Evolutionary conservation across 2,329 filamentous ascomycete genomes (phyloP), one percentile per base, ranked within the genome.

Genomic region (Sclerotinia minor): DNA sequence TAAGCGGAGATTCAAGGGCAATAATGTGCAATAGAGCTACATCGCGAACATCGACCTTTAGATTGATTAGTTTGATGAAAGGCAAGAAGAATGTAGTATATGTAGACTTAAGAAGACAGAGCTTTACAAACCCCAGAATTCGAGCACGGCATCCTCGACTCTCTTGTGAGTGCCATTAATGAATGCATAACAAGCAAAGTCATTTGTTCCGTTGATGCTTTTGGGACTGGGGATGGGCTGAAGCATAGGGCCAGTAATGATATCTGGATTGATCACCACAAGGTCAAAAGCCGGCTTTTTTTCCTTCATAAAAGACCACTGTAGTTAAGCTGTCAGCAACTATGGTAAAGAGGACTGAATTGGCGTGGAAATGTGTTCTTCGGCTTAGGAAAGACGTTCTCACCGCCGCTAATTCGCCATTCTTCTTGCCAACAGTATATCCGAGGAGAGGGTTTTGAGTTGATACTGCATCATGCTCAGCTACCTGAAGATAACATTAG

Each of bases 151-250:
- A 26, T 45, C 50, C n/a, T 60, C 60, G 32, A 67, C 29, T 79
- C 47, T 47, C 19, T 65, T 81, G 82, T 83, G 85, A 65, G 79
- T 78, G 58, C 85, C 86, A 26, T 76, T 76, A n/a, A 87, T 75
- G 35, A 85, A 76, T 45, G 79, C 77, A n/a, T 83, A 83, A 65
- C 86, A 75, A n/a, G 82, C 80, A 50, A 66, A 66, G 73, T 78
- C 78, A 76, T 92, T 92, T 13, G 88, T 90, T 1, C 88, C 90
- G 79, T 92, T 92, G 70, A 92, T 79, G 3, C 79, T 80, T 24
- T 86, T 83, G 0, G 90, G 80, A 29, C 80, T 83, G 69, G 86
- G 82, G 4, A 92, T 81, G 69, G 86, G 85, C 72, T 89, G 83
- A 64, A 86, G 82, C 7, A 89, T 78, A 0, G 88, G 87, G 0